These are phyloP conservation scores for Nakazawaea ishiwadae DNA, from an alignment of 805 yeast species.

Conservation along the genomic window DNA sequence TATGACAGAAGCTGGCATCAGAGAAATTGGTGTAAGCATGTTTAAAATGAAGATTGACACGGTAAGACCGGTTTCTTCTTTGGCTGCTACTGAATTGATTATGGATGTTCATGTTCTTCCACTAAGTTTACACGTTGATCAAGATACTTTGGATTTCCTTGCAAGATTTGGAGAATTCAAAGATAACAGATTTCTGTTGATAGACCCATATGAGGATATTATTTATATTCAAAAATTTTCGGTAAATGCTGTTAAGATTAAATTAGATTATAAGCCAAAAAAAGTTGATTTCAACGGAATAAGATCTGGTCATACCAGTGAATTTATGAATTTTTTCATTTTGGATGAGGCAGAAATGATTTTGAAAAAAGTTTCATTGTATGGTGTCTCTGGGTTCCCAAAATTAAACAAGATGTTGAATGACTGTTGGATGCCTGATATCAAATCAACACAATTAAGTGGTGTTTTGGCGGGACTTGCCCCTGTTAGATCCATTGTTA, in stretches of 20 bases:
- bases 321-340: slow-evolving; percentile 82
- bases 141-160: slow-evolving; percentile 84
- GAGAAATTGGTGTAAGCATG: slow-evolving; percentile 69
- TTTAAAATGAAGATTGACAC: slow-evolving; percentile 46
- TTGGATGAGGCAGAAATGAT: slow-evolving; percentile 80
- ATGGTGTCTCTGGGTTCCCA: slow-evolving; percentile 76
- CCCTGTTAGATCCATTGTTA: slow-evolving; percentile 72
- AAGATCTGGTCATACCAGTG: slow-evolving; percentile 80
- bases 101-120: slow-evolving; percentile 60
- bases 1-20: slow-evolving; percentile 62
- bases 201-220: slow-evolving; percentile 57
- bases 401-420: slow-evolving; percentile 51
- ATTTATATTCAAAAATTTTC: slow-evolving; percentile 65
- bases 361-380: slow-evolving; percentile 54
- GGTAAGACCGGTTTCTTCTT: slow-evolving; percentile 55
- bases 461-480: slow-evolving; percentile 83
- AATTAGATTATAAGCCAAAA: slow-evolving; percentile 89
- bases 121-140: slow-evolving; percentile 80
- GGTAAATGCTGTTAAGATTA: slow-evolving; percentile 54
- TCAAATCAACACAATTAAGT: slow-evolving; percentile 71
- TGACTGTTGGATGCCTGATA: slow-evolving; percentile 85
- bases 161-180: slow-evolving; percentile 78
- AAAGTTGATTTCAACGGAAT: slow-evolving; percentile 81
- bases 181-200: slow-evolving; percentile 60
- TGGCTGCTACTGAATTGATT: slow-evolving; percentile 68